Base-by-base conservation (phyloP, 352 stramenopile species). In the Globisporangium radiosum region DNA sequence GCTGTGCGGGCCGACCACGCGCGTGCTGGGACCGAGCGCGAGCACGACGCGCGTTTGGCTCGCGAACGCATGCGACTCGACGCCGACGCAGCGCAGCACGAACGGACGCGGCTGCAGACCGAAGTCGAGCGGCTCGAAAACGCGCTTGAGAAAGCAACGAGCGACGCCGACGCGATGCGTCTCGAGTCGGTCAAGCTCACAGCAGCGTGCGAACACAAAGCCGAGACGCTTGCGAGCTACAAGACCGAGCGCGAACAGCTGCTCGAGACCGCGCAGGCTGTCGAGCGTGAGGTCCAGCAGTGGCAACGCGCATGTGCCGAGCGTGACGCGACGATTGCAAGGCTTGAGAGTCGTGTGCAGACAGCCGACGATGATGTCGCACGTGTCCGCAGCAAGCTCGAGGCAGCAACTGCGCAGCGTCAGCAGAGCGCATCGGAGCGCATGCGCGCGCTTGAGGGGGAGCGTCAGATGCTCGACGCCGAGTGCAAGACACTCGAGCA, bases 371-470 rank as follows among this genome's bases (percentile, higher is more conserved):
- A 57, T 4, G 78, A 87, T 39, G 66, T 63, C 8, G 57, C 56
- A 19, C 70, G 72, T 19, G 61, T 85, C 51, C 73, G 77, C 17
- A 63, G 75, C 19, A 73, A 76, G 38, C 60, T 75, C 7, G 74
- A 87, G n/a, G 50, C 59, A 38, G 58, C 76, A 4, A 62, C 75
- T 3, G 64, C 64, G 25, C 69, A 72, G 7, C 72, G 54, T n/a
- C 67, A 81, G 33, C 73, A 87, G 44, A 72, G 68, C 10, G 73
- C 76, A 5, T 85, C 85, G 44, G 81, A 88, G 36, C 81, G 78
- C 1, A 33, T 88, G n/a, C 48, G 65, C 5, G 63, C 69, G 19
- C 56, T 90, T 17, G 77, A 90, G 56, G 77, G 81, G 48, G 74
- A 74, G 9, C 77, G 79, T 2, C 67, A 75, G 19, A 54, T 62